These are phyloP conservation scores for sorghum (Sorghum bicolor) DNA, from an alignment of 176 grass and related monocot genomes.

Conservation along the genomic window DNA sequence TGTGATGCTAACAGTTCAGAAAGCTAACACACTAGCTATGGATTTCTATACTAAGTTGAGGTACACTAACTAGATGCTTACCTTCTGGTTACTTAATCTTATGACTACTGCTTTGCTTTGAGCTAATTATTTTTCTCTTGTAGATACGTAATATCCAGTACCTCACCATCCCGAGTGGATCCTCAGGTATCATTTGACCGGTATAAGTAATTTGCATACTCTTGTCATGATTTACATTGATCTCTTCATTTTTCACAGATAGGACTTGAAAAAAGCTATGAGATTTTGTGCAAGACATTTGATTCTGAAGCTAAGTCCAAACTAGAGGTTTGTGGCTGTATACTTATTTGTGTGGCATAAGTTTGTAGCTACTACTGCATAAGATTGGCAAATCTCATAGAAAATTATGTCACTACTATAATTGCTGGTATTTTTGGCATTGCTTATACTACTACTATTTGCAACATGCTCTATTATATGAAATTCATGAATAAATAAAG, in stretches of 20 bases:
- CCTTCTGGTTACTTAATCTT: conserved; percentile 8
- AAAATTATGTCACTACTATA: background rate
- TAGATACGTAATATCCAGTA: conserved; percentile 82
- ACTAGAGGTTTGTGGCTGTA: conserved; percentile 55
- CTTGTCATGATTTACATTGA: background rate
- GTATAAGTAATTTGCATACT: background rate
- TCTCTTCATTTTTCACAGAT: conserved; percentile 37
- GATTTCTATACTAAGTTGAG: conserved; percentile 73
- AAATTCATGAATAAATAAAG: background rate
- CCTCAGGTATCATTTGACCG: conserved; percentile 47
- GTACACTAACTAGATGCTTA: conserved; percentile 24
- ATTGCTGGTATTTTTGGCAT: background rate
- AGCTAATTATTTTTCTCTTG: conserved; percentile 11
- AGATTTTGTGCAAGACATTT: conserved; percentile 85
- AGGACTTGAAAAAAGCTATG: conserved; percentile 64
- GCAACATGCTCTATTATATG: background rate
- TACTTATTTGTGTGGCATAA: background rate
- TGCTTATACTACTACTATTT: background rate
- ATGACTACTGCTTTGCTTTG: background rate
- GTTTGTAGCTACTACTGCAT: background rate
- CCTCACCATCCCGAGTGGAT: conserved; percentile 73
- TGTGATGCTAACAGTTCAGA: conserved; percentile 94
- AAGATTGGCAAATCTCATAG: background rate
- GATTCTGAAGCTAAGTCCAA: conserved; percentile 71
- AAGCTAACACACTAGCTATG: conserved; percentile 62